A percentile compares a stretch with the other conserved stretches of the same genome.
phyloP scores from a whole-genome alignment of 768 basidiomycete species.

The Trametes coccinea region DNA sequence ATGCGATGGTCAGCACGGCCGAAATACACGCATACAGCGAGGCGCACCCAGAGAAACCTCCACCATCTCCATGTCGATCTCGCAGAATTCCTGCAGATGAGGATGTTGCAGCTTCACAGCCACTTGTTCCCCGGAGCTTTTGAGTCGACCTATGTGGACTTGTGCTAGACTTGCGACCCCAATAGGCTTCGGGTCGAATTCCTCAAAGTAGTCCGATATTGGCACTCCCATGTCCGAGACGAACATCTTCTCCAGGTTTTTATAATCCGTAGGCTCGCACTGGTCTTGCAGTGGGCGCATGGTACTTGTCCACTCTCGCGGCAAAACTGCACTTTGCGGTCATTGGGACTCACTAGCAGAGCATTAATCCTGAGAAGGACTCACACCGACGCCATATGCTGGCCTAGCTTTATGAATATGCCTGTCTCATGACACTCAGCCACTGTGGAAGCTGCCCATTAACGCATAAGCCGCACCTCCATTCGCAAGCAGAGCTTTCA shows the following conservation, averaged over 20 bases:
- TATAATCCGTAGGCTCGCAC: constrained; percentile 85
- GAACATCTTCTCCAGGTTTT: constrained; percentile 76
- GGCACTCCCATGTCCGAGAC: constrained; percentile 72
- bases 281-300: constrained; percentile 81
- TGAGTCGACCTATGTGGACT: constrained; percentile 83
- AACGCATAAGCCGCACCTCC: constrained; percentile 54
- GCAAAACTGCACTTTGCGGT: constrained; percentile 49
- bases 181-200: constrained; percentile 86
- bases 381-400: constrained; percentile 76
- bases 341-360: constrained; percentile 7
- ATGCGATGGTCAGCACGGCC: constrained; percentile 7
- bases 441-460: not conserved
- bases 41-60: constrained; percentile 65
- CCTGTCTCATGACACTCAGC: constrained; percentile 39
- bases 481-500: constrained; percentile 84
- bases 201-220: constrained; percentile 74
- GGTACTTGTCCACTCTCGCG: constrained; percentile 60
- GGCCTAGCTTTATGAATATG: constrained; percentile 88
- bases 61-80: constrained; percentile 88
- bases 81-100: constrained; percentile 86
- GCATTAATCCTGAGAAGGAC: constrained; percentile 21
- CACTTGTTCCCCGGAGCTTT: constrained; percentile 68
- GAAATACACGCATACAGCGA: not conserved
- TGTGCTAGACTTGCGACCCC: constrained; percentile 97
- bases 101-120: constrained; percentile 97